Percentiles rank a stretch among this genome's conserved stretches.
phyloP scores from a whole-genome alignment of 1,139 yeast genomes.

The Suhomyces yuchorum region DNA sequence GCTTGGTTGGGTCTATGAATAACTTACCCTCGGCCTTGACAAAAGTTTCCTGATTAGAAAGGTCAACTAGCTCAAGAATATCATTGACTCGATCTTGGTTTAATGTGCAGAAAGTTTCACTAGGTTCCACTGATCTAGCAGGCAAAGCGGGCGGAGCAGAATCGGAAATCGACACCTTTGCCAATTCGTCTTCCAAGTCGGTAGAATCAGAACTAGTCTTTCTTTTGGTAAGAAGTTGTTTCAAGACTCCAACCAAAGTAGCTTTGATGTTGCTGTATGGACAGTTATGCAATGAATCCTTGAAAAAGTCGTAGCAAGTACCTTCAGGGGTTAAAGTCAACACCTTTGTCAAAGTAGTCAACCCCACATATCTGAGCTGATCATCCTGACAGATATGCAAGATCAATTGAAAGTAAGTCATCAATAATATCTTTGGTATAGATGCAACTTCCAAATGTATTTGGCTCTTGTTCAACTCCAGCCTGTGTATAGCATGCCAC shows the following conservation, averaged over 20 bases:
- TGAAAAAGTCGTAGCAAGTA: slow-evolving; percentile 58
- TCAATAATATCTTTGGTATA: slow-evolving; percentile 34
- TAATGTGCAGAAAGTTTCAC: slow-evolving; percentile 39
- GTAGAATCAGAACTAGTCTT: slow-evolving; percentile 8
- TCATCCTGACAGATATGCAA: slow-evolving; percentile 27
- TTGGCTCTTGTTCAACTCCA: slow-evolving; percentile 19
- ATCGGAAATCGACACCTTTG: slow-evolving; percentile 1
- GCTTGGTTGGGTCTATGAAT: slow-evolving; percentile 27
- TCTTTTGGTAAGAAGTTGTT: slow-evolving; percentile 54
- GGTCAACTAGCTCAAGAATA: slow-evolving; percentile 42
- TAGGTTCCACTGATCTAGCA: slow-evolving; percentile 13
- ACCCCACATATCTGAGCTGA: slow-evolving; percentile 25
- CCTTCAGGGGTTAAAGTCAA: slow-evolving; percentile 59
- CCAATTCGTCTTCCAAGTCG: slow-evolving; percentile 8
- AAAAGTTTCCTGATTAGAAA: slow-evolving; percentile 36
- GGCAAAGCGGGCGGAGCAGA: slow-evolving; percentile 26
- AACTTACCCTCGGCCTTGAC: slow-evolving; percentile 15
- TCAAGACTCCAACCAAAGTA: slow-evolving; percentile 64
- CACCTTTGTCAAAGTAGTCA: slow-evolving; percentile 57
- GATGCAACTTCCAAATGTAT: slow-evolving; percentile 34
- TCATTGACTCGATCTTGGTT: slow-evolving; percentile 38
- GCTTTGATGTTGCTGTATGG: slow-evolving; percentile 65
- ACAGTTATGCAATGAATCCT: slow-evolving; percentile 67
- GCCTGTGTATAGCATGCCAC: slow-evolving; percentile 41
- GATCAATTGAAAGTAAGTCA: slow-evolving; percentile 38